Evolutionary conservation across 2,329 filamentous ascomycete species (phyloP), one percentile per base, ranked within the genome.

Genomic region (Purpureocillium lavendulum): DNA sequence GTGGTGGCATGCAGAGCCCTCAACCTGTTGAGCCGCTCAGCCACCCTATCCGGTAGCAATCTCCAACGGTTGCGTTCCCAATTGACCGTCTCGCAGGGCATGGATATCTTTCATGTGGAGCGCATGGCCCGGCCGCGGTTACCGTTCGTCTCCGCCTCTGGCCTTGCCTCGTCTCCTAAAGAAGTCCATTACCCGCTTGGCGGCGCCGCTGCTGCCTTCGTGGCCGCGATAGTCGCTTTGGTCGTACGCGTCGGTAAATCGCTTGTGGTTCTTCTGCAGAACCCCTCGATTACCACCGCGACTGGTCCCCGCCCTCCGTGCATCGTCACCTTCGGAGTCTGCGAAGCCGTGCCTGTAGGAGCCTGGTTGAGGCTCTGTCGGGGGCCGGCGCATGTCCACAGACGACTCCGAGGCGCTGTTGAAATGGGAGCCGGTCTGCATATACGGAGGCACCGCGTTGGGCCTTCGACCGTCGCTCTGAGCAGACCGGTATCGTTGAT

Each of bases 171-270:
- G 77, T 59, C 89, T 76, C 52, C 92, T 76, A 70, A 98, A 98
- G 63, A 97, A 95, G 65, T 98, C 90, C 89, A 98, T 97, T 30
- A 98, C 92, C 57, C 87, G 81, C 59, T 89, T 83, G 12, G 89
- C 88, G 3, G 88, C 85, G 41, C 87, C 87, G 47, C 82, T 90
- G 60, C 85, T 94, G 33, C 90, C 90, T 26, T 81, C 81, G 54
- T 88, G 81, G 38, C 81, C 77, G 39, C 71, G 70, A 29, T 67
- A 71, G 45, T 73, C 74, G 36, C 77, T 75, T 49, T 87, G 83
- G 44, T 95, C 87, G 58, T 94, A 96, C 2, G 85, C 87, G 53
- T 96, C 88, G 2, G 77, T 82, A 51, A 98, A 95, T 48, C 88
- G 80, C 62, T 90, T 88, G 61, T 84, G 84, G 59, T 81, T 83